Evolutionary conservation across 2,329 filamentous ascomycete species (phyloP), one percentile per base, ranked within the genome.

Genomic region (Pseudocercospora pini-densiflorae): DNA sequence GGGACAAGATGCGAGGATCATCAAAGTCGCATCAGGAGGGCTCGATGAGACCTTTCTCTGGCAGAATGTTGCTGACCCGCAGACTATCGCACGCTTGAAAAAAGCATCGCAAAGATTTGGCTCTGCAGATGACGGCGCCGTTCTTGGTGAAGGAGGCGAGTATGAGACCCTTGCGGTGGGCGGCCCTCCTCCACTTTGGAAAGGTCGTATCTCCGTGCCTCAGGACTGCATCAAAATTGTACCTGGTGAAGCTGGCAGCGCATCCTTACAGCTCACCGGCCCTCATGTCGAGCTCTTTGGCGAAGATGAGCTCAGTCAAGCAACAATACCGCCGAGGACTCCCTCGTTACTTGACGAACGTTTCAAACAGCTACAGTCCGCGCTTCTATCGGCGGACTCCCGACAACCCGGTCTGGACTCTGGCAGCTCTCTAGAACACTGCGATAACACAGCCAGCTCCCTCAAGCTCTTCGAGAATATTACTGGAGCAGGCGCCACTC

Each of bases 11-110:
- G 91, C 94, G n/a, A 86, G 94, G 66, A 92, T 99, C 75, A 89
- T 99, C 81, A 99, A 98, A 81, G 93, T 97, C 53, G 94, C 95
- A 51, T 96, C 92, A 70, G 93, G 93, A 6, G 95, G 94, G 0
- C 83, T 99, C 59, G 92, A 94, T 74, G 91, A 93, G 72, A 83
- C 80, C 43, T 90, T 93, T 73, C 81, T 99, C 24, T 97, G 94
- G 91, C 86, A 88, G 71, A 88, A 93, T 80, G 91, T 97, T 19
- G 88, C 91, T 2, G 86, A 87, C 73, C 74, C 79, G 4, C 71
- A 71, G 59, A 81, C 84, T 8, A 79, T 86, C 62, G 75, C 73
- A 59, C 79, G 80, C 51, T 74, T 91, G 61, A 79, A 81, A 31
- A 84, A 81, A 68, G 83, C 88, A 0, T 84, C 92, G 76, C 81